These are phyloP conservation scores for Schwanniomyces occidentalis DNA, from an alignment of 805 yeast genomes.

Conservation along the genomic window DNA sequence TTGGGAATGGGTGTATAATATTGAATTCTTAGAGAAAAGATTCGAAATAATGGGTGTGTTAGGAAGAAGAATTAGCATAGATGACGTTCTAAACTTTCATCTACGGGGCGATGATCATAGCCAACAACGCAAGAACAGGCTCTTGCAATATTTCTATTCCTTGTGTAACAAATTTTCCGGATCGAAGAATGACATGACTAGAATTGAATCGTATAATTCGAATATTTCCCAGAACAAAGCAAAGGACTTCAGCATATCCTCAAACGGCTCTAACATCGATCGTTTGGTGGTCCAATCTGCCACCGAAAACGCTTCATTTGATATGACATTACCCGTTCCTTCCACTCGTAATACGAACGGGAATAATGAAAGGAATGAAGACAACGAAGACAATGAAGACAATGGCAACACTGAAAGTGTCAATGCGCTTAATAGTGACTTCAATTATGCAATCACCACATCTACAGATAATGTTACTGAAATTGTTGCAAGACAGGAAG, in stretches of 20 bases:
- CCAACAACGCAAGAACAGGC: too few relatives aligned
- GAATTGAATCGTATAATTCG: too few relatives aligned
- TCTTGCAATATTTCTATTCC: too few relatives aligned
- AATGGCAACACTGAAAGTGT: neutral
- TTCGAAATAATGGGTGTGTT: constrained; percentile 58
- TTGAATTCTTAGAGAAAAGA: constrained; percentile 49
- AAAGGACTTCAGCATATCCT: too few relatives aligned
- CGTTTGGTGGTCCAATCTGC: too few relatives aligned
- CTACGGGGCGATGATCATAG: too few relatives aligned
- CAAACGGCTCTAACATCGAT: too few relatives aligned
- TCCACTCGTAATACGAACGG: constrained; percentile 1
- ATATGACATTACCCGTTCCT: too few relatives aligned
- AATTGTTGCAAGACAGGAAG: neutral
- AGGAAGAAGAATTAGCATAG: constrained; percentile 57
- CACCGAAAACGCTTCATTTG: too few relatives aligned
- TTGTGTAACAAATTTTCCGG: too few relatives aligned
- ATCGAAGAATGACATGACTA: too few relatives aligned
- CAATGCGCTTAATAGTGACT: neutral
- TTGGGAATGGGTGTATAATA: constrained; percentile 68
- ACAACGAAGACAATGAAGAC: neutral
- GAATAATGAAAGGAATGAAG: neutral
- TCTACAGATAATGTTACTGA: neutral
- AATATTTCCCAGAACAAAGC: too few relatives aligned
- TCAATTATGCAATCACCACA: neutral
- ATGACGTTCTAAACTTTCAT: constrained; percentile 38